Conservation (phyloP, 495 filamentous ascomycete species). For the Hyaloscypha variabilis region DNA sequence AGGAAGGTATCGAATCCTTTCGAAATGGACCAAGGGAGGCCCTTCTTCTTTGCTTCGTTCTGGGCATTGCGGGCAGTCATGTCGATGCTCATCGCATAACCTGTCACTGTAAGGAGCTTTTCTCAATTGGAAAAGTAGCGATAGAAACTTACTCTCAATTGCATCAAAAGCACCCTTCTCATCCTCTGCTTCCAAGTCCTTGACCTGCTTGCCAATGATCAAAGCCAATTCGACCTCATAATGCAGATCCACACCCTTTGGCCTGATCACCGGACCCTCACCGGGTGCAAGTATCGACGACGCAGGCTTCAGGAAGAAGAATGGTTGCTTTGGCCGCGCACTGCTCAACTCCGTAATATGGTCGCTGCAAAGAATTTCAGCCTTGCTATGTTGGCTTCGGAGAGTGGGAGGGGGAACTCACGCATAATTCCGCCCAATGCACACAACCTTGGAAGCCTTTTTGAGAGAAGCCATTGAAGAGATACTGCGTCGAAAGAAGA, state of each 20-base stretch:
- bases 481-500: constrained; percentile 38
- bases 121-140: background rate
- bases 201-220: constrained; percentile 77
- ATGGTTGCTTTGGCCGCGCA: constrained; percentile 82
- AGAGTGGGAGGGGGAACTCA: constrained; percentile 45
- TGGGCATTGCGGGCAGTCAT: constrained; percentile 95
- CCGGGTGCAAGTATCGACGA: constrained; percentile 78
- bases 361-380: constrained; percentile 59
- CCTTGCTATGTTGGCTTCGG: constrained; percentile 4
- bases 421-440: constrained; percentile 98
- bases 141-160: constrained; percentile 51
- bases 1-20: constrained; percentile 99
- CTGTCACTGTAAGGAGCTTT: constrained; percentile 39
- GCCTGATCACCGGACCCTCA: constrained; percentile 80
- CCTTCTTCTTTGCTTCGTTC: constrained; percentile 94
- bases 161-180: constrained; percentile 62
- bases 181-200: constrained; percentile 72
- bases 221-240: constrained; percentile 95
- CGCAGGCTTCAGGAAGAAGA: constrained; percentile 98
- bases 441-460: constrained; percentile 86
- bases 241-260: constrained; percentile 80
- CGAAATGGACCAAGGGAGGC: constrained; percentile 92
- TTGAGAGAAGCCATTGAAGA: constrained; percentile 61
- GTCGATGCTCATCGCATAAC: constrained; percentile 85
- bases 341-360: constrained; percentile 93